Conservation (phyloP, 2,329 filamentous ascomycete species). For the Cercospora citrullina region DNA sequence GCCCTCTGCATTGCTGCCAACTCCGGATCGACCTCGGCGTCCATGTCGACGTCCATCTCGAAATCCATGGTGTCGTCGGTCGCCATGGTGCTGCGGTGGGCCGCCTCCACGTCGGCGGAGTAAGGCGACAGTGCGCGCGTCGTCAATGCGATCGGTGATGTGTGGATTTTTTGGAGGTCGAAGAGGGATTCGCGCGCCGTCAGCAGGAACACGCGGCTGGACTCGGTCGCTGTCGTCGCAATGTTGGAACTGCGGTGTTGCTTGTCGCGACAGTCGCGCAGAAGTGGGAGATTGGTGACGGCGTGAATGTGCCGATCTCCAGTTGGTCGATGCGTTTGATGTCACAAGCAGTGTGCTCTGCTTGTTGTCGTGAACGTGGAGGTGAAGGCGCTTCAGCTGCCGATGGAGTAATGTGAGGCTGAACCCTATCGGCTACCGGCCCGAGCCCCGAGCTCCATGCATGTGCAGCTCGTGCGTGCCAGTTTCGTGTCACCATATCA, state of each 20-base stretch:
- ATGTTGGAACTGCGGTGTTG: background rate
- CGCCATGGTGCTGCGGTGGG: slow-evolving; percentile 3
- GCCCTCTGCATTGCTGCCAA: slow-evolving; percentile 37
- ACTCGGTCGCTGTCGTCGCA: background rate
- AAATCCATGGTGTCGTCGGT: slow-evolving; percentile 19
- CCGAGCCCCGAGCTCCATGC: background rate
- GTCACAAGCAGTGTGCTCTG: background rate
- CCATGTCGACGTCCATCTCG: slow-evolving; percentile 29
- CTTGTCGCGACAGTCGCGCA: background rate
- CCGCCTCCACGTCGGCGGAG: slow-evolving; percentile 10
- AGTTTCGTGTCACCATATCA: background rate
- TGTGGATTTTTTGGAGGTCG: background rate
- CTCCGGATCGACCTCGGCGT: slow-evolving; percentile 39
- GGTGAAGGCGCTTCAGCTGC: background rate
- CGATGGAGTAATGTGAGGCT: background rate
- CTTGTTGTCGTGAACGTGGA: background rate
- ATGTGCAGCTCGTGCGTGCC: background rate
- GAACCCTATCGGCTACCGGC: background rate
- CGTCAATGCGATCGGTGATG: background rate
- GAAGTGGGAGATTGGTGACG: background rate
- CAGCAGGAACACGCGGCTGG: slow-evolving; percentile 1
- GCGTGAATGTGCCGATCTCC: background rate
- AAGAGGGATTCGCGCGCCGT: background rate
- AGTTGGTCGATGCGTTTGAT: background rate
- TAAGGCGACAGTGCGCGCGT: slow-evolving; percentile 6